phyloP scores from a whole-genome alignment of 352 stramenopile genomes.

The Phytophthora colocasiae region DNA sequence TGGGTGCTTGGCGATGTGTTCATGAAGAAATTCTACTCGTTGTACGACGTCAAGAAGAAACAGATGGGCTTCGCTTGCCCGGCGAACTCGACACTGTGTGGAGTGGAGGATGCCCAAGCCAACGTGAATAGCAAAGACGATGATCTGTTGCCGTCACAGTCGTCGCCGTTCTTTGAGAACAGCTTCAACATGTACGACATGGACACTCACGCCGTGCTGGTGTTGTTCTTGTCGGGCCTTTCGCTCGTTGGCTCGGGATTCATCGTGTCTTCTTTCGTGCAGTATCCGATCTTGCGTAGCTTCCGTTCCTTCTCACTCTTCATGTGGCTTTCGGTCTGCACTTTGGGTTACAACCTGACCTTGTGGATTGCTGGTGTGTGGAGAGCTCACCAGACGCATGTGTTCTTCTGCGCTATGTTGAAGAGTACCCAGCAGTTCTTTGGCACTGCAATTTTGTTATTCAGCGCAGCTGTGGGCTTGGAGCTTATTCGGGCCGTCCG shows the following conservation, averaged over 20 bases:
- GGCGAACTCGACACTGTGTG: constrained; percentile 53
- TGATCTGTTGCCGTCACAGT: constrained; percentile 18
- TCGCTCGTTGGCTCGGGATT: constrained; percentile 74
- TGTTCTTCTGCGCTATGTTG: constrained; percentile 62
- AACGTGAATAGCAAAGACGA: constrained; percentile 25
- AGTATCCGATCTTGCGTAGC: constrained; percentile 62
- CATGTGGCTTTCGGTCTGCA: constrained; percentile 70
- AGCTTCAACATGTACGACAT: constrained; percentile 81
- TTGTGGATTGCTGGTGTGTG: constrained; percentile 68
- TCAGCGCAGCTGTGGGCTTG: constrained; percentile 63
- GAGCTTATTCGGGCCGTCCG: constrained; percentile 72
- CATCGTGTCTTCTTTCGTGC: constrained; percentile 69
- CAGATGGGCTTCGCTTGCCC: constrained; percentile 87
- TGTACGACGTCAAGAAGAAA: constrained; percentile 92
- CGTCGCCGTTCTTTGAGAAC: constrained; percentile 59
- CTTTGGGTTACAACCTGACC: constrained; percentile 63
- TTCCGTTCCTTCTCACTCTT: constrained; percentile 67
- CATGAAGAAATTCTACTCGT: constrained; percentile 96
- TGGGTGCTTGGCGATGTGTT: constrained; percentile 98
- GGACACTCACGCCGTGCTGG: constrained; percentile 75
- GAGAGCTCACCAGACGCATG: constrained; percentile 39
- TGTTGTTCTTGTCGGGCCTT: constrained; percentile 76
- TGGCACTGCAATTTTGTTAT: constrained; percentile 64
- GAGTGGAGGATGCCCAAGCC: constrained; percentile 38
- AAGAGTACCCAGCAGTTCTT: constrained; percentile 72